Conservation (phyloP, 306 rosid genomes). For the Malus sylvestris region DNA sequence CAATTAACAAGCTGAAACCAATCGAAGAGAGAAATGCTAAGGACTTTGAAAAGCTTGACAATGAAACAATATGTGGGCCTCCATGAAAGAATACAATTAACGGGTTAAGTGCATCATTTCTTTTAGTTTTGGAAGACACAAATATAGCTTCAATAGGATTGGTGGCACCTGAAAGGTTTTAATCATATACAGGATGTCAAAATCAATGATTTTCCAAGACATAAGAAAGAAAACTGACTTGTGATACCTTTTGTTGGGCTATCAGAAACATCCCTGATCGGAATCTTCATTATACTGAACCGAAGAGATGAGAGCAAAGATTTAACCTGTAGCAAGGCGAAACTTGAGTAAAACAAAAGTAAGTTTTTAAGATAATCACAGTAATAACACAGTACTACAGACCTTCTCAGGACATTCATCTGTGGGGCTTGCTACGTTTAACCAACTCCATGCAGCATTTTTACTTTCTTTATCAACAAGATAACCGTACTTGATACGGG, state of each 20-base stretch:
- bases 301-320: constrained; percentile 58
- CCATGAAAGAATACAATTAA: constrained; percentile 81
- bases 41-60: constrained; percentile 73
- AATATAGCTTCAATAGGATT: constrained; percentile 77
- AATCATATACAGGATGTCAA: constrained; percentile 13
- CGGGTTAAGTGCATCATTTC: constrained; percentile 49
- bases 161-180: constrained; percentile 60
- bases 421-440: constrained; percentile 48
- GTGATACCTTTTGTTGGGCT: constrained; percentile 55
- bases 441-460: constrained; percentile 60
- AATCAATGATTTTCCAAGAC: constrained; percentile 22
- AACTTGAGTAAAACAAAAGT: background rate
- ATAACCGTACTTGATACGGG: constrained; percentile 70
- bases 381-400: constrained; percentile 33
- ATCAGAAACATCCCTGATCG: constrained; percentile 59
- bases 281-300: constrained; percentile 58
- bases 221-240: constrained; percentile 32
- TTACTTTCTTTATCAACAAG: constrained; percentile 41
- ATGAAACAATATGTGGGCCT: constrained; percentile 63
- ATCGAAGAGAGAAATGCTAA: constrained; percentile 68
- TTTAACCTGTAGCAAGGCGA: constrained; percentile 43
- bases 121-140: constrained; percentile 56
- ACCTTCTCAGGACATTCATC: constrained; percentile 69
- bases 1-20: constrained; percentile 74
- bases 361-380: constrained; percentile 16